Base-by-base conservation (phyloP, 176 grass and related monocot genomes). In the Phyllostachys edulis region DNA sequence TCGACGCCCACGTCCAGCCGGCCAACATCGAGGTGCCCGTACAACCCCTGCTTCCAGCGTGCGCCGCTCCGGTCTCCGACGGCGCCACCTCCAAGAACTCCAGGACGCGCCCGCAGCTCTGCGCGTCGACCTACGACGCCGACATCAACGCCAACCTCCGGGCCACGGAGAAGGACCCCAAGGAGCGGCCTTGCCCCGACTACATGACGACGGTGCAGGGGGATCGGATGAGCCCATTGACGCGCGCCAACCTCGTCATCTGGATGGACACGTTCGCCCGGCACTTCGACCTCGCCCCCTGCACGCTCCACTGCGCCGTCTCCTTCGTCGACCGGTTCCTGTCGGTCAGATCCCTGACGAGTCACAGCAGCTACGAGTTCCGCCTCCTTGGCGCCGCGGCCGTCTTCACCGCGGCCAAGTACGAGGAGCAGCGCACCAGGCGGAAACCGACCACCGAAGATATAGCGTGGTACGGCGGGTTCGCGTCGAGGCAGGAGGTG, bases 131-230 rank as follows among this genome's bases (percentile, higher is more conserved):
- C 68, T 73, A 85, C 51, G 29, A 29, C 23, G 3, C 67, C 23
- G 76, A 89, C 21, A 76, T 62, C 41, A 69, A 85, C 60, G 24
- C 34, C 62, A 80, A 36, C 14, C 82, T 89, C 23, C 32, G 32
- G 16, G 18, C 36, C 40, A 29, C 7, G 34, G 87, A 89, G 76
- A 5, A n/a, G 17, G 45, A 77, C 54, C 1, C 29, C 32, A 9
- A 5, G 5, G 12, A 49, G 32, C 34, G 7, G 17, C 77, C 77
- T 0, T 80, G 17, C 0, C 51, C 71, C 1, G 34, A 52, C 63
- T 85, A 85, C 77, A 23, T 81, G 23, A 41, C 34, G 42, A 89
- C 52, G 63, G 49, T 24, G 23, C 82, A 81, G 32, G 2, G 14
- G 0, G 71, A 17, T 1, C 52, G 9, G 42, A 52, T 63, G 9